phyloP scores from a whole-genome alignment of 1,284 basidiomycete genomes.

The Chalciporus sp. region DNA sequence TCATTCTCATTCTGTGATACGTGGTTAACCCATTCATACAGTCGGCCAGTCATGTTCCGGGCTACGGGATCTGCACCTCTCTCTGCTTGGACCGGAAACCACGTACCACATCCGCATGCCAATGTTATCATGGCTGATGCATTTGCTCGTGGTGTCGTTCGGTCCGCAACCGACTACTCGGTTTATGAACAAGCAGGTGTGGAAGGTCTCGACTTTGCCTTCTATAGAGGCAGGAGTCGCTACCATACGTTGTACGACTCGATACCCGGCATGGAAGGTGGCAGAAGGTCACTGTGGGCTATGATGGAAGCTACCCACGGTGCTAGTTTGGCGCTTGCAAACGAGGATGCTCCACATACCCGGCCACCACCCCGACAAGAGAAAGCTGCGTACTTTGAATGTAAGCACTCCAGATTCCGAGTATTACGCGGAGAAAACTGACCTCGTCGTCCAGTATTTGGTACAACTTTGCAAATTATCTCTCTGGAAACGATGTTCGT shows the following conservation, averaged over 20 bases:
- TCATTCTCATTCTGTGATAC: neutral
- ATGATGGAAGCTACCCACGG: slow-evolving; percentile 70
- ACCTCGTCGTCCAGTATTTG: slow-evolving; percentile 54
- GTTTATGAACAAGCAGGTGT: slow-evolving; percentile 57
- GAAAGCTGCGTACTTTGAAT: slow-evolving; percentile 69
- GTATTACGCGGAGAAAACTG: neutral
- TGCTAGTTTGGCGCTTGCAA: slow-evolving; percentile 56
- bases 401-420: slow-evolving; percentile 43
- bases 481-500: slow-evolving; percentile 52
- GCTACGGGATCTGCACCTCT: slow-evolving; percentile 58
- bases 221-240: slow-evolving; percentile 67
- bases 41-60: slow-evolving; percentile 69
- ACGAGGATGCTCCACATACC: slow-evolving; percentile 34
- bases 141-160: slow-evolving; percentile 60
- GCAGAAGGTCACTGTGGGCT: slow-evolving; percentile 63
- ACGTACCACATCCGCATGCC: slow-evolving; percentile 65
- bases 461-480: slow-evolving; percentile 54
- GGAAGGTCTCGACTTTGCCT: slow-evolving; percentile 72
- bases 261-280: slow-evolving; percentile 54
- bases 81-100: slow-evolving; percentile 45
- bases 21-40: slow-evolving; percentile 28
- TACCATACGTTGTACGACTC: slow-evolving; percentile 75
- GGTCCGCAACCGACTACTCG: slow-evolving; percentile 69
- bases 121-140: slow-evolving; percentile 67
- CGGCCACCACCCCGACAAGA: slow-evolving; percentile 13